These are phyloP conservation scores for Epichloe gansuensis DNA, from an alignment of 2,329 filamentous ascomycete species.

Conservation along the genomic window DNA sequence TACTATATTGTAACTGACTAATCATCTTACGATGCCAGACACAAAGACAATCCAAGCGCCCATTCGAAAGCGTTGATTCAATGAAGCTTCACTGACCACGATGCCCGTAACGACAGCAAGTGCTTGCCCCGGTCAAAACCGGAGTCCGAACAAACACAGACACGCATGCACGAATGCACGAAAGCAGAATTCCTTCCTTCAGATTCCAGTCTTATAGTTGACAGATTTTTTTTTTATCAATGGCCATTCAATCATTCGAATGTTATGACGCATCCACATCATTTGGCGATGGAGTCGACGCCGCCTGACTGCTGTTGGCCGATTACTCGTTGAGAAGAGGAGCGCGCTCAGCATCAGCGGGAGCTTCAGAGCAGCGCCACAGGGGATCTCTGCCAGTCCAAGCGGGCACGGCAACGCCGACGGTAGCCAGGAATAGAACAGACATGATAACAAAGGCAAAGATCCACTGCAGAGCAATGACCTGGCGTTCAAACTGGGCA, in stretches of 20 bases:
- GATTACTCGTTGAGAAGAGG: constrained; percentile 41
- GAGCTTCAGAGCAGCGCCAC: constrained; percentile 30
- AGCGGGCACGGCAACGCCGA: constrained; percentile 51
- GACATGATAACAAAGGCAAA: constrained; percentile 78
- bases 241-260: not conserved
- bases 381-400: constrained; percentile 45
- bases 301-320: not conserved
- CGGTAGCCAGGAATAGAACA: constrained; percentile 55
- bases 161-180: not conserved
- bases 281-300: not conserved
- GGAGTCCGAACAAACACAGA: not conserved
- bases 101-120: not conserved
- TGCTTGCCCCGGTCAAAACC: not conserved
- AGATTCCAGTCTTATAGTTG: not conserved
- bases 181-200: not conserved
- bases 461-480: constrained; percentile 80
- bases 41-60: not conserved
- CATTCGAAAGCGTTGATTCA: not conserved
- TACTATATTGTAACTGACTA: too few species aligned
- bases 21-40: not conserved
- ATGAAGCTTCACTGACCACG: not conserved
- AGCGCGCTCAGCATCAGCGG: constrained; percentile 43
- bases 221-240: not conserved
- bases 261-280: not conserved
- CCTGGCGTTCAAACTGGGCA: constrained; percentile 58